phyloP scores from a whole-genome alignment of 169 alveolate species.

The Plasmodium fragile region DNA sequence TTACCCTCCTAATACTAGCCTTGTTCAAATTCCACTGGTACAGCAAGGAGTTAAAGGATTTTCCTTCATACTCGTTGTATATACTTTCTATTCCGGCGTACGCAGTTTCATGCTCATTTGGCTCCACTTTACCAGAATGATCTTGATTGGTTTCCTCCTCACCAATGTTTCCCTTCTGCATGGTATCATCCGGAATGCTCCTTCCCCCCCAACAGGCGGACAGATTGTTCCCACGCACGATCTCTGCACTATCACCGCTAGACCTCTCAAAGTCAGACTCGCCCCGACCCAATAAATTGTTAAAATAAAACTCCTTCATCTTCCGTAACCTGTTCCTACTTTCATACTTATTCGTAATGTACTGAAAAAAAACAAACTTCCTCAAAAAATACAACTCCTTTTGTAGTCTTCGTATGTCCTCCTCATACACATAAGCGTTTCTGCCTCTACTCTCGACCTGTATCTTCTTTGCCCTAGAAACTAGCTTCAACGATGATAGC shows the following conservation, averaged over 20 bases:
- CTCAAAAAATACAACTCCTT: constrained; percentile 67
- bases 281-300: neutral
- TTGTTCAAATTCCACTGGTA: constrained; percentile 72
- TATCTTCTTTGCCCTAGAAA: constrained; percentile 81
- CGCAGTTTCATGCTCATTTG: neutral
- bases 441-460: constrained; percentile 30
- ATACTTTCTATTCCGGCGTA: constrained; percentile 68
- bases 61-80: constrained; percentile 44
- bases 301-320: constrained; percentile 37
- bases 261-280: neutral
- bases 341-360: constrained; percentile 68
- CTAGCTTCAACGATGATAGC: constrained; percentile 79
- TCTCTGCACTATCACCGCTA: neutral
- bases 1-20: constrained; percentile 55
- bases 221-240: neutral
- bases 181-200: neutral
- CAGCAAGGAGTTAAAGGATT: constrained; percentile 49
- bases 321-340: constrained; percentile 53
- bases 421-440: constrained; percentile 34
- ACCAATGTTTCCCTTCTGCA: neutral
- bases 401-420: constrained; percentile 55
- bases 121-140: neutral
- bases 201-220: neutral
- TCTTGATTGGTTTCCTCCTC: neutral
- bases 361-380: constrained; percentile 76